Evolutionary conservation across 305 asterid species (phyloP).

Genomic region (Solanum chacoense): DNA sequence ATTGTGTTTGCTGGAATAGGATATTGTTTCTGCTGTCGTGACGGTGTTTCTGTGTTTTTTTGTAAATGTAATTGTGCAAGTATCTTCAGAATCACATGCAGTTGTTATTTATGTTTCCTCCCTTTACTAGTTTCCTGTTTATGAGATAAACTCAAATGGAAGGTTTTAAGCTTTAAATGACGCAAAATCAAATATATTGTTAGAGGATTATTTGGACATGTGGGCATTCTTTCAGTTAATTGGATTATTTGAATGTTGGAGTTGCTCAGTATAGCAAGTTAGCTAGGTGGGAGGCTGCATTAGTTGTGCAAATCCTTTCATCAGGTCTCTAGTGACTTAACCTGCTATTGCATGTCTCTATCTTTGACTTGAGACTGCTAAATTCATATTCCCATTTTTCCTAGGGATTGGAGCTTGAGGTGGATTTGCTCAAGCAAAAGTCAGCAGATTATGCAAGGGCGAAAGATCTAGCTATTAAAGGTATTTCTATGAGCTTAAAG

Average conservation of each 20-base stretch:
- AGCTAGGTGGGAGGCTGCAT: background rate
- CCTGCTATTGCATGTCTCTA: background rate
- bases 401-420: slow-evolving; percentile 68
- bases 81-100: background rate
- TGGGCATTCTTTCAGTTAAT: background rate
- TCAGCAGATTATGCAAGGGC: slow-evolving; percentile 66
- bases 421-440: slow-evolving; percentile 46
- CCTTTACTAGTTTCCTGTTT: background rate
- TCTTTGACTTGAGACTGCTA: background rate
- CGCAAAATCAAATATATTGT: background rate
- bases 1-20: background rate
- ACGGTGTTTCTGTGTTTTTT: background rate
- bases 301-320: background rate
- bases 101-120: background rate
- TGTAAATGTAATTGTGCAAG: background rate
- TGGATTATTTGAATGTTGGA: background rate
- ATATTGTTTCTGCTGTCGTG: background rate
- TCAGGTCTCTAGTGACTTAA: background rate
- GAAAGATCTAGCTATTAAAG: slow-evolving; percentile 63
- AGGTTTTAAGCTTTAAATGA: background rate
- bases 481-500: slow-evolving; percentile 18
- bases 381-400: background rate
- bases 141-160: background rate
- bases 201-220: background rate
- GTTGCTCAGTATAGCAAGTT: background rate